Evolutionary conservation across 1,284 basidiomycete genomes (phyloP), one percentile per base, ranked within the genome.

Genomic region (Pyrrhoderma noxium): DNA sequence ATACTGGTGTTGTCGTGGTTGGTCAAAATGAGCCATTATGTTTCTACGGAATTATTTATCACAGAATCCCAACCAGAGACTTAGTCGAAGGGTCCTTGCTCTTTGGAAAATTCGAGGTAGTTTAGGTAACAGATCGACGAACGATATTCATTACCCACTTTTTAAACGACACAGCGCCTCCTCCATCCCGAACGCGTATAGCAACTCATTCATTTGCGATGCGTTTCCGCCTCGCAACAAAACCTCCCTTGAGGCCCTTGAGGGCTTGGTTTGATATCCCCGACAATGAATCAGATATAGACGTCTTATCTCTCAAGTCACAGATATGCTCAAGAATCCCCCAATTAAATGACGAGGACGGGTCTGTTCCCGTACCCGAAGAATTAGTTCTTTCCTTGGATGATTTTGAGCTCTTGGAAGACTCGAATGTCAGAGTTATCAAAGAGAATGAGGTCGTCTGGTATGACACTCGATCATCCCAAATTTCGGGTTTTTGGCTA

Each of bases 361-460:
- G 38, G 19, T 4, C 36, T 35, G 3, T 2, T 16, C 34, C 47
- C 25, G 21, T 21, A 16, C 19, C 54, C 2, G 14, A 31, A 21
- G 50, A 36, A 41, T 23, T 56, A 21, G 11, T 21, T 11, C 39
- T 56, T 13, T 49, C 46, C 35, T 49, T 56, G 19, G 54, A 56
- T 25, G 54, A 52, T 25, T 56, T 56, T 37, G 54, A 43, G 14
- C 51, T 56, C 7, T 40, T 56, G 16, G 54, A 56, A 35, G 40
- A 52, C 35, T 47, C 45, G 9, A 37, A 40, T 25, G 27, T 52
- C 8, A 23, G 49, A 8, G 51, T 56, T 4, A 45, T 56, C 5
- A 49, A 46, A 31, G 54, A 56, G 35, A 56, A 56, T 46, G 54
- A 56, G 37, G 13, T 52, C 34, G 46, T 56, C 23, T 51, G 51